Base-by-base conservation (phyloP, 2,329 filamentous ascomycete genomes). In the Cadophora malorum region DNA sequence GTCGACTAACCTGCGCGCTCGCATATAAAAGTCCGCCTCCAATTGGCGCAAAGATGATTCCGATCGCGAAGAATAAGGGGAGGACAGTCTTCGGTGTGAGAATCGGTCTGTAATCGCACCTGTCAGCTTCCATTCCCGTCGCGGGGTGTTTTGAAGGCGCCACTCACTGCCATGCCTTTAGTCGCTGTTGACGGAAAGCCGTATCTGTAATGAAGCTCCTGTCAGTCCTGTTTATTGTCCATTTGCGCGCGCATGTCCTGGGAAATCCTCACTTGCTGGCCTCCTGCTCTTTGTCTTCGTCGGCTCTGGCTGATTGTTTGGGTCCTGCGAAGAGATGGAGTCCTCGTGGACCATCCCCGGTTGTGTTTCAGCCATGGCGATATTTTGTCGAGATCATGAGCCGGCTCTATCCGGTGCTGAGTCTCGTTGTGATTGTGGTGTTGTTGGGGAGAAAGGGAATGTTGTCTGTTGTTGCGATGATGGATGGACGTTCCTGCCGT, bases 121-220 rank as follows among this genome's bases (percentile, higher is more conserved):
- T 68, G 70, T 76, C 68, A 78, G 70, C 70, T 69, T 63, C n/a
- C 33, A 4, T 55, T 23, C 33, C 33, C 45, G 61, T 31, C 41
- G 52, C 45, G 50, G 63, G 62, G 60, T 65, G 58, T 25, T 65
- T 35, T 47, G 60, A 66, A 64, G 65, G 41, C 65, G 65, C 67
- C 63, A 73, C 93, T 81, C 85, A 96, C 91, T 99, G 96, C 96
- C 96, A 99, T 83, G 96, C 96, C 83, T 98, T 97, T 80, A 99
- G 83, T 78, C 96, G 90, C 81, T 99, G 96, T 79, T 99, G 96
- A 76, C 96, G 88, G 79, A 98, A 99, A 12, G 96, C 96, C 68
- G 95, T 98, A 83, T 98, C 93, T 97, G 77, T 66, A 63, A 72
- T 55, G 33, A 67, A 50, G 47, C 7, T 59, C 59, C 53, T 2